Conservation (phyloP, 179 eudicot species). For the Monotropa hypopitys region DNA sequence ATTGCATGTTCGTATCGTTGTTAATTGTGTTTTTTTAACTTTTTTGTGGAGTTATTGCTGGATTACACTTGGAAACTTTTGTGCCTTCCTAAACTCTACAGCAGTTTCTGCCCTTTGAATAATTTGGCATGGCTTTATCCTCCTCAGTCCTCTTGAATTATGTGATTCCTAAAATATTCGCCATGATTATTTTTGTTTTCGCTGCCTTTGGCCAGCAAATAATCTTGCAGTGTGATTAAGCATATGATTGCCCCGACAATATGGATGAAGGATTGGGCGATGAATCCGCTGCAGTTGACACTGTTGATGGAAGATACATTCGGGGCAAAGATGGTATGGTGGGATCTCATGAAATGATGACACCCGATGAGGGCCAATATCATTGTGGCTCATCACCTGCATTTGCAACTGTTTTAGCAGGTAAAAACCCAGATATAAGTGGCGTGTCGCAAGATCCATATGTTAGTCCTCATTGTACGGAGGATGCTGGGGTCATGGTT, state of each 20-base stretch:
- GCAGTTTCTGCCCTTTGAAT: neutral
- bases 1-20: constrained; percentile 7
- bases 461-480: constrained; percentile 26
- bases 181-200: neutral
- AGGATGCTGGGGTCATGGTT: constrained; percentile 43
- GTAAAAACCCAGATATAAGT: constrained; percentile 28
- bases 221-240: neutral
- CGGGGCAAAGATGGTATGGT: constrained; percentile 34
- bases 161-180: neutral
- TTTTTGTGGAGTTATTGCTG: neutral
- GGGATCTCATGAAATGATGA: constrained; percentile 36
- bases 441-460: constrained; percentile 28
- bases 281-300: constrained; percentile 29
- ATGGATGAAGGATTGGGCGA: constrained; percentile 64
- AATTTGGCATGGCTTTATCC: neutral
- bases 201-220: neutral
- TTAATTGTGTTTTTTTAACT: neutral
- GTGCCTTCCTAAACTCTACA: neutral
- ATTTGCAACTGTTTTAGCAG: constrained; percentile 39
- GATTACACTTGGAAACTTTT: neutral
- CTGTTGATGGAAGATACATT: constrained; percentile 24
- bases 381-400: constrained; percentile 25
- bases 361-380: constrained; percentile 29
- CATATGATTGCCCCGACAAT: constrained; percentile 1
- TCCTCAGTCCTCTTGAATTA: neutral